Percentiles rank a stretch among this genome's conserved stretches.
Evolutionary conservation across 1,284 basidiomycete species (phyloP).

Genomic region (Malassezia psittaci): DNA sequence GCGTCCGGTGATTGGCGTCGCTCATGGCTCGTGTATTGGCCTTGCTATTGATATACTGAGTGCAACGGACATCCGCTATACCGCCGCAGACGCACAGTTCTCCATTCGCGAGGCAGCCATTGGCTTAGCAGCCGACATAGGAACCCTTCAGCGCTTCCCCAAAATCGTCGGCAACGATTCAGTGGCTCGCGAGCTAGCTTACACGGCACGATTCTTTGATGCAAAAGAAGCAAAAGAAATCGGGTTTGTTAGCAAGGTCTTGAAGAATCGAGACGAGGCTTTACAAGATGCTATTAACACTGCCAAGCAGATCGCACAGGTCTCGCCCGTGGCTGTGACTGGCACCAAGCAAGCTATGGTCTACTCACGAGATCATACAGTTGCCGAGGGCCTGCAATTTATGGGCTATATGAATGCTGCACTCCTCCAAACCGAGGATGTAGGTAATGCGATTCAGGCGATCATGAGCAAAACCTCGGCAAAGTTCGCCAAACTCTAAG

Average conservation of each 20-base stretch:
- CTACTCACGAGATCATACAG: conserved; percentile 67
- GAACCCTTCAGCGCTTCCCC: conserved; percentile 72
- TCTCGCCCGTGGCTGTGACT: conserved; percentile 70
- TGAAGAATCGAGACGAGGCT: conserved; percentile 58
- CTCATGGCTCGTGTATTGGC: conserved; percentile 67
- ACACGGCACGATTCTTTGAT: conserved; percentile 65
- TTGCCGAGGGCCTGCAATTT: conserved; percentile 68
- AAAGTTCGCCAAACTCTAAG: conserved; percentile 41
- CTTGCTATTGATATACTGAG: conserved; percentile 64
- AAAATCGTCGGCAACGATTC: conserved; percentile 72
- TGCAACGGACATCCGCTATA: conserved; percentile 72
- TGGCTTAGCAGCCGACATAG: conserved; percentile 80
- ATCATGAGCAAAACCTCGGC: conserved; percentile 49
- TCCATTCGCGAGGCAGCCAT: conserved; percentile 82
- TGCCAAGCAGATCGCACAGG: conserved; percentile 61
- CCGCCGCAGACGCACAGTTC: conserved; percentile 58
- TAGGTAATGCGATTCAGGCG: conserved; percentile 49
- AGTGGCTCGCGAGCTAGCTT: conserved; percentile 66
- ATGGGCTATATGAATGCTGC: conserved; percentile 67
- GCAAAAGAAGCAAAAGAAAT: conserved; percentile 62
- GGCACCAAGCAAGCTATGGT: conserved; percentile 68
- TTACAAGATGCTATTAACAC: conserved; percentile 56
- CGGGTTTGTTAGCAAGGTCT: conserved; percentile 67
- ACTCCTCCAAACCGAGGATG: conserved; percentile 62
- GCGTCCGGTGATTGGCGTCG: conserved; percentile 73